Percentiles rank a stretch among this genome's conserved stretches.
Conservation (phyloP, 192 early-diverging fungal species). For the Pecoramyces ruminantium region DNA sequence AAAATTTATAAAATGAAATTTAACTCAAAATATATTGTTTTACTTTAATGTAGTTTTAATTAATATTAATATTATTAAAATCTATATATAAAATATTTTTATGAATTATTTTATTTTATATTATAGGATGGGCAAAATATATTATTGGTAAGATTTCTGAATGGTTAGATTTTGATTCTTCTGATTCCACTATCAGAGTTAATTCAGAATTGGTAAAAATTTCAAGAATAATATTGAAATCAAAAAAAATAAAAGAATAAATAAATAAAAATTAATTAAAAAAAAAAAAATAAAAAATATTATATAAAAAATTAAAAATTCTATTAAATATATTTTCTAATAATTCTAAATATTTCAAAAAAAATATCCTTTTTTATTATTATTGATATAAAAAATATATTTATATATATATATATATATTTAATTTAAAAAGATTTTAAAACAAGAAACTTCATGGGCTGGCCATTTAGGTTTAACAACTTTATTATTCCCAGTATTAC, state of each 20-base stretch:
- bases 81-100: too few species aligned
- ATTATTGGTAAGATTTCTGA: slow-evolving; percentile 25
- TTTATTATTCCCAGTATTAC: slow-evolving; percentile 26
- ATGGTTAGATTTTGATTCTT: slow-evolving; percentile 37
- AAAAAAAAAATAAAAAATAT: slow-evolving; percentile 2
- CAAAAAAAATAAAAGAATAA: not conserved
- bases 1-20: too few species aligned
- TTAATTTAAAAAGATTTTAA: slow-evolving; percentile 10
- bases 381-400: too few species aligned
- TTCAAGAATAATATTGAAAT: not conserved
- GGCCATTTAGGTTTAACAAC: slow-evolving; percentile 45
- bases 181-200: slow-evolving; percentile 16
- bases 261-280: slow-evolving; percentile 1
- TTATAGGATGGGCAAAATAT: not conserved
- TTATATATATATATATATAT: too few species aligned
- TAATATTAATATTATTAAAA: too few species aligned
- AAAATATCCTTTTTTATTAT: too few species aligned
- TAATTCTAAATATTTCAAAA: too few species aligned
- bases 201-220: slow-evolving; percentile 33
- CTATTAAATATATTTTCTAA: too few species aligned
- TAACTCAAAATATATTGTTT: too few species aligned
- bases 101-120: too few species aligned
- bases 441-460: slow-evolving; percentile 42
- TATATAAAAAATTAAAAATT: slow-evolving; percentile 5
- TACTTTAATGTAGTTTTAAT: too few species aligned